Conservation (phyloP, 306 rosid species). For the Fragaria ananassa region DNA sequence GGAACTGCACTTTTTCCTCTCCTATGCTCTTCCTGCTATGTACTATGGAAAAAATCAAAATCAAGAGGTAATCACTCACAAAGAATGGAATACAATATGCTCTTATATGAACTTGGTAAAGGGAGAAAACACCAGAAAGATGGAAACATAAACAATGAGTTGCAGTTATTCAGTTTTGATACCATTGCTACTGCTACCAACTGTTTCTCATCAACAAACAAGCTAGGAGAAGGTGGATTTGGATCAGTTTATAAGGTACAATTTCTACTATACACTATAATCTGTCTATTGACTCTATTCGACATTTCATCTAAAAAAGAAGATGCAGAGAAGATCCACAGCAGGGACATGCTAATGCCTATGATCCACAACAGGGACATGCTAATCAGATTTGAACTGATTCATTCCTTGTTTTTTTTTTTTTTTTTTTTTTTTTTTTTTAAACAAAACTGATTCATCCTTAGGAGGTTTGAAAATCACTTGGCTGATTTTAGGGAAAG, state of each 20-base stretch:
- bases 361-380: not conserved
- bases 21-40: not conserved
- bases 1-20: slow-evolving; percentile 15
- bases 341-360: not conserved
- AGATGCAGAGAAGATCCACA: not conserved
- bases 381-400: not conserved
- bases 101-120: slow-evolving; percentile 23
- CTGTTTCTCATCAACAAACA: slow-evolving; percentile 28
- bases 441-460: too few species aligned
- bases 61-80: not conserved
- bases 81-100: slow-evolving; percentile 14
- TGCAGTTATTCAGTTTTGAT: slow-evolving; percentile 28
- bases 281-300: not conserved
- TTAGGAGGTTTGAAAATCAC: not conserved
- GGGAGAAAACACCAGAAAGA: not conserved
- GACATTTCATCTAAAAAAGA: not conserved
- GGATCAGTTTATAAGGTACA: slow-evolving; percentile 36
- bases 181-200: slow-evolving; percentile 29
- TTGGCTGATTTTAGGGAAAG: slow-evolving; percentile 26
- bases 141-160: slow-evolving; percentile 15
- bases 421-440: too few species aligned
- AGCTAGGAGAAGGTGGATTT: slow-evolving; percentile 32
- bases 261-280: not conserved
- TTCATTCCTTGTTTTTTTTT: not conserved
- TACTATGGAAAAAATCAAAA: slow-evolving; percentile 11